These are phyloP conservation scores for Coemansia sp. DNA, from an alignment of 192 early-diverging fungal genomes.

Conservation along the genomic window DNA sequence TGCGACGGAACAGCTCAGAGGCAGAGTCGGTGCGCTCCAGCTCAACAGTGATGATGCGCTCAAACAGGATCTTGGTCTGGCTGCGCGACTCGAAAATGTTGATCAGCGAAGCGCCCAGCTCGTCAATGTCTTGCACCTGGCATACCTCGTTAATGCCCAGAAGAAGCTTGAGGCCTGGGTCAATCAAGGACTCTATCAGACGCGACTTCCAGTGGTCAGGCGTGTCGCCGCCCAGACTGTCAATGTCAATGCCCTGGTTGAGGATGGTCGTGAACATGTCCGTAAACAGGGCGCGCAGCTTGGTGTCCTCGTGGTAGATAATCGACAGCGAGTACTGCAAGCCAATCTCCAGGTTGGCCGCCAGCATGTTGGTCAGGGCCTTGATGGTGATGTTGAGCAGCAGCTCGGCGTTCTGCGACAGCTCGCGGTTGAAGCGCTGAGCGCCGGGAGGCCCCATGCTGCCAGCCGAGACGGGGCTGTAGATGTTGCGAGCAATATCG, in stretches of 20 bases:
- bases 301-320: slow-evolving; percentile 88
- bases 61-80: slow-evolving; percentile 69
- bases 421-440: slow-evolving; percentile 45
- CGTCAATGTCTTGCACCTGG: slow-evolving; percentile 84
- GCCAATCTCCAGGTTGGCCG: slow-evolving; percentile 90
- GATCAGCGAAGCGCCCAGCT: slow-evolving; percentile 74
- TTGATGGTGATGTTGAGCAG: slow-evolving; percentile 62
- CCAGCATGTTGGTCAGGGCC: slow-evolving; percentile 84
- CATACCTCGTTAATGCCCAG: slow-evolving; percentile 83
- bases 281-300: slow-evolving; percentile 86
- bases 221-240: slow-evolving; percentile 70
- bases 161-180: slow-evolving; percentile 72
- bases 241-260: slow-evolving; percentile 84
- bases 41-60: slow-evolving; percentile 79
- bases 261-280: slow-evolving; percentile 91
- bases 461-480: slow-evolving; percentile 22
- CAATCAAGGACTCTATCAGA: slow-evolving; percentile 72
- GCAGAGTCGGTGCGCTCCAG: slow-evolving; percentile 80
- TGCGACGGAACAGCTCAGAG: slow-evolving; percentile 86
- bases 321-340: slow-evolving; percentile 85
- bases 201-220: slow-evolving; percentile 77
- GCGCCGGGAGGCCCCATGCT: slow-evolving; percentile 2
- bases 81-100: slow-evolving; percentile 77
- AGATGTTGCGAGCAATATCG: slow-evolving; percentile 54
- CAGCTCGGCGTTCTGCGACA: slow-evolving; percentile 46